These are phyloP conservation scores for Picocystis sp. DNA, from an alignment of 163 green algal species.

Conservation along the genomic window DNA sequence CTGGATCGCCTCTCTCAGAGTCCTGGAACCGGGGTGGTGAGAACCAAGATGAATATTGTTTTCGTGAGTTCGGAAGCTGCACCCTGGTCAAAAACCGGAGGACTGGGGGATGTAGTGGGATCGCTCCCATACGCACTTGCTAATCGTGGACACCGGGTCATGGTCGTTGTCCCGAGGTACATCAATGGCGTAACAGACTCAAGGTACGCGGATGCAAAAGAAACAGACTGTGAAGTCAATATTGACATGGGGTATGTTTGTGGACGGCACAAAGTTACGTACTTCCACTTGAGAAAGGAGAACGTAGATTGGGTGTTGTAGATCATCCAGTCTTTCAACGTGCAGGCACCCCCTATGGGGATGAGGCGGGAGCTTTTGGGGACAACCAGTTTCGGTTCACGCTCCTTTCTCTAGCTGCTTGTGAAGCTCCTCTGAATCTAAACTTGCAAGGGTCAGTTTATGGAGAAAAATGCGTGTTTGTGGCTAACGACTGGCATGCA, in stretches of 20 bases:
- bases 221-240: slow-evolving; percentile 16
- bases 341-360: slow-evolving; percentile 33
- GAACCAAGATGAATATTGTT: slow-evolving; percentile 34
- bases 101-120: slow-evolving; percentile 71
- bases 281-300: slow-evolving; percentile 8
- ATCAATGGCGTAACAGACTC: slow-evolving; percentile 20
- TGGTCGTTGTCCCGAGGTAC: slow-evolving; percentile 41
- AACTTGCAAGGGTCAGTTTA: slow-evolving; percentile 27
- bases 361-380: slow-evolving; percentile 29
- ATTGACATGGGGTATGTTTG: slow-evolving; percentile 13
- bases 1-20: neutral
- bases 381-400: slow-evolving; percentile 65
- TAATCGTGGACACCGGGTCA: slow-evolving; percentile 62
- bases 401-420: slow-evolving; percentile 55
- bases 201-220: slow-evolving; percentile 13
- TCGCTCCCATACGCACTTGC: slow-evolving; percentile 61
- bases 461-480: slow-evolving; percentile 57
- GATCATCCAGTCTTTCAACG: slow-evolving; percentile 51
- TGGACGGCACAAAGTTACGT: slow-evolving; percentile 16
- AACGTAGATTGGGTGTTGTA: slow-evolving; percentile 29
- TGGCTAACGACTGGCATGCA: slow-evolving; percentile 94
- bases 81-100: slow-evolving; percentile 72
- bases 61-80: slow-evolving; percentile 55
- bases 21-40: slow-evolving; percentile 1
- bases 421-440: slow-evolving; percentile 54